A percentile compares a stretch with the other conserved stretches of the same genome.
Conservation (phyloP, 768 basidiomycete species). For the Strobilomyces dryophilus region DNA sequence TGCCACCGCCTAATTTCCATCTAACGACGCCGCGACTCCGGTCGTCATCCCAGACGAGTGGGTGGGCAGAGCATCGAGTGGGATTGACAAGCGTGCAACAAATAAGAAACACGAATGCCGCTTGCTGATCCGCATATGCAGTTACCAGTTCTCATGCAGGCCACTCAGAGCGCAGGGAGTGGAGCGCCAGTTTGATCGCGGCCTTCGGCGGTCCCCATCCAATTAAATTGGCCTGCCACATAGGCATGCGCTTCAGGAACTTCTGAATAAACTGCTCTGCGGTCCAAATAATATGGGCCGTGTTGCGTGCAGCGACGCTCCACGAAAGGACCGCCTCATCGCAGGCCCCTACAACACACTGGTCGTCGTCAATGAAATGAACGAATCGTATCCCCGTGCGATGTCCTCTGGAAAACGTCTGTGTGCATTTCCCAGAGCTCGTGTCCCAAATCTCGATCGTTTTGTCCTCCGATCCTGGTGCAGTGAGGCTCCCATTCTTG, state of each 20-base stretch:
- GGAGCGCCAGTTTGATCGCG: background rate
- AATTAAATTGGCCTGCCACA: slow-evolving; percentile 3
- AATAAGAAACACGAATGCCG: slow-evolving; percentile 6
- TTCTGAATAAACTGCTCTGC: background rate
- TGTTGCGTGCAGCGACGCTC: slow-evolving; percentile 4
- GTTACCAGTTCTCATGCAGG: background rate
- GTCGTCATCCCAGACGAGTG: background rate
- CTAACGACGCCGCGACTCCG: slow-evolving; percentile 15
- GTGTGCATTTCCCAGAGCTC: slow-evolving; percentile 11
- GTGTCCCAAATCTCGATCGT: slow-evolving; percentile 24
- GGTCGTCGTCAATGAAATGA: slow-evolving; percentile 12
- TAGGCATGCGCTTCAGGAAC: background rate
- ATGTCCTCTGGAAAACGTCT: slow-evolving; percentile 15
- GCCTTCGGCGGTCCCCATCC: slow-evolving; percentile 5
- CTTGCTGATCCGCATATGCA: slow-evolving; percentile 3
- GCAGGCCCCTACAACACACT: slow-evolving; percentile 4
- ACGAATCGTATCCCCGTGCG: slow-evolving; percentile 9
- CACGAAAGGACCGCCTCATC: slow-evolving; percentile 8
- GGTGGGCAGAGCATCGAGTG: background rate
- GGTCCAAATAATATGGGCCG: slow-evolving; percentile 3
- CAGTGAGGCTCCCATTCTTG: slow-evolving; percentile 11
- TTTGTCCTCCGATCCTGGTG: slow-evolving; percentile 24
- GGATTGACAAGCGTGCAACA: background rate
- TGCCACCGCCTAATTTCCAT: slow-evolving; percentile 19
- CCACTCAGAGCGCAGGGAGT: background rate